Evolutionary conservation across 768 basidiomycete genomes (phyloP).

Genomic region (Tulasnella sp.): DNA sequence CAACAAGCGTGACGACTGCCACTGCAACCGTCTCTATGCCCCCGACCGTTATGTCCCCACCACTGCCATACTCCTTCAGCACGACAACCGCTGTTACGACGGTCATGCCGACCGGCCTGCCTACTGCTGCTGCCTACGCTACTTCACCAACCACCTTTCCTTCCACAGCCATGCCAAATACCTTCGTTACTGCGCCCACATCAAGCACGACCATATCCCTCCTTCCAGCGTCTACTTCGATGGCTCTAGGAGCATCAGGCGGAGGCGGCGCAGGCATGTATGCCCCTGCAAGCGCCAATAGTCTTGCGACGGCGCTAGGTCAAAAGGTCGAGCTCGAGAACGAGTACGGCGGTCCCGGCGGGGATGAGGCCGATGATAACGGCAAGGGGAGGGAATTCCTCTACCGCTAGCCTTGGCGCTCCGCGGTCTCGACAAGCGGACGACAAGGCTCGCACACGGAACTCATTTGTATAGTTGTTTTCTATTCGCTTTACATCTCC

Average conservation of each 20-base stretch:
- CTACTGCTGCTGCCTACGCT: not conserved
- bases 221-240: not conserved
- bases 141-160: not conserved
- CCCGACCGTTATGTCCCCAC: not conserved
- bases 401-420: slow-evolving; percentile 4
- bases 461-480: no score
- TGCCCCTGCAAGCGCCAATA: not conserved
- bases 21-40: not conserved
- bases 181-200: not conserved
- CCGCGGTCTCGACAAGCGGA: no score
- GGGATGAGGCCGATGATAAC: not conserved
- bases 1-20: not conserved
- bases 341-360: not conserved
- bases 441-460: no score
- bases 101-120: not conserved
- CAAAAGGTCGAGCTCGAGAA: not conserved
- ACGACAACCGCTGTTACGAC: not conserved
- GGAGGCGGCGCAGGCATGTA: not conserved
- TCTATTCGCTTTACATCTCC: no score
- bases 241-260: no score
- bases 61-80: not conserved
- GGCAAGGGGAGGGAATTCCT: not conserved
- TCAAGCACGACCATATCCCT: not conserved
- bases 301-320: not conserved
- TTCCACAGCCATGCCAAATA: not conserved